Evolutionary conservation across 2,329 filamentous ascomycete genomes (phyloP), one percentile per base, ranked within the genome.

Genomic region (Colletotrichum sidae): DNA sequence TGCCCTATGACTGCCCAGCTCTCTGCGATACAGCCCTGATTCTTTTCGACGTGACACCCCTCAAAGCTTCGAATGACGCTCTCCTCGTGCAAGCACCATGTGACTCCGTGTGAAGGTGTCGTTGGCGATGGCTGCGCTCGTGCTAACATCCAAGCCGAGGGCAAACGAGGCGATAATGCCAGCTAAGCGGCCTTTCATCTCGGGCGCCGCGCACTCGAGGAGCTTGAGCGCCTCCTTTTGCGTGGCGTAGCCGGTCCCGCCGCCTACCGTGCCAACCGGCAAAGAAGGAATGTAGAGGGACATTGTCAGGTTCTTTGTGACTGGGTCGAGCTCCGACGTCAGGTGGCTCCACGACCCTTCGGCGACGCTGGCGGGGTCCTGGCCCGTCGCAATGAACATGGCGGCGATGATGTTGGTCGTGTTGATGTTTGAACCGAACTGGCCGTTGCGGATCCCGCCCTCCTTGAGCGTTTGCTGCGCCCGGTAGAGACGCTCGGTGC

Each of bases 391-490:
- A 17, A 59, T 59, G 47, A 59, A 59, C 38, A 59, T 59, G 15
- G 56, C 56, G 4, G 56, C 56, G n/a, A 59, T n/a, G n/a, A 59
- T 46, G 47, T 59, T 59, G 11, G 56, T 42, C 9, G 56, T 59
- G 46, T 59, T 59, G 39, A 59, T 52, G 47, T 59, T 59, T 15
- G 47, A 52, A 10, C 56, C 56, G 38, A 59, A 59, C 11, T 59
- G 56, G 34, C 56, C 56, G 38, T 59, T 59, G 10, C 56, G 56
- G 17, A 59, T 59, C 17, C 56, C 46, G 9, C 56, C 56, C 33
- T 59, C 56, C 25, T 59, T 59, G 8, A 44, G 9, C 7, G 38
- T 44, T 42, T 51, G 38, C 4, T 45, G 38, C 10, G 15, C 17
- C 37, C 10, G 6, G 17, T 44, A 59, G 8, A 59, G 56, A 35